Evolutionary conservation across 2,329 filamentous ascomycete species (phyloP).

Genomic region (Fusarium bactridioides): DNA sequence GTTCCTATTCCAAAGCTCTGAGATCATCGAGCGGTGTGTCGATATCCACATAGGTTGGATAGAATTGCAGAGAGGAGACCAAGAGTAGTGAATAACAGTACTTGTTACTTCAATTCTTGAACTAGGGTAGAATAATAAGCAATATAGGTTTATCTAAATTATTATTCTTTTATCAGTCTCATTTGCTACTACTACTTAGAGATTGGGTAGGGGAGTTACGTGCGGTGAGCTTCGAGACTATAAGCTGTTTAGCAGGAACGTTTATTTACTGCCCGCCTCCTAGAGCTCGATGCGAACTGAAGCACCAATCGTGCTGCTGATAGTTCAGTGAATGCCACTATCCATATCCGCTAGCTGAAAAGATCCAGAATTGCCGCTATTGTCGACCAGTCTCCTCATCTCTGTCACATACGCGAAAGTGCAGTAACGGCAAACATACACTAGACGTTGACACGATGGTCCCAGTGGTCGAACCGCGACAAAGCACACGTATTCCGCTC

Average conservation of each 20-base stretch:
- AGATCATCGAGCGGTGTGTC: neutral
- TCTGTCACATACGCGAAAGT: neutral
- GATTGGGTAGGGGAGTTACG: neutral
- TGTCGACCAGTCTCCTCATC: neutral
- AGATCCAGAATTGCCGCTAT: neutral
- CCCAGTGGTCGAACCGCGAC: neutral
- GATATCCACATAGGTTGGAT: neutral
- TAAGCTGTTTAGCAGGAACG: neutral
- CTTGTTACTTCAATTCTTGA: neutral
- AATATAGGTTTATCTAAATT: neutral
- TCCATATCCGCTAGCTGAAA: neutral
- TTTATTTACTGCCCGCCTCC: fast-evolving
- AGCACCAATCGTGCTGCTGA: neutral
- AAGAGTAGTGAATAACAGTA: neutral
- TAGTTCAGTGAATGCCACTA: fast-evolving
- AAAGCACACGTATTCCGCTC: neutral
- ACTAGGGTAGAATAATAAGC: neutral
- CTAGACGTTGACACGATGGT: neutral
- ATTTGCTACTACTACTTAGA: neutral
- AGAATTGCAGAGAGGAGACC: neutral
- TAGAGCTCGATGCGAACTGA: neutral
- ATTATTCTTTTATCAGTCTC: neutral
- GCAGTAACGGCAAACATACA: neutral
- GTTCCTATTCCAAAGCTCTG: neutral
- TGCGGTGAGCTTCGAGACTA: neutral